Percentiles rank a stretch among this genome's conserved stretches.
phyloP scores from a whole-genome alignment of 371 early-diverging fungal species.

The Gilbertella persicaria region DNA sequence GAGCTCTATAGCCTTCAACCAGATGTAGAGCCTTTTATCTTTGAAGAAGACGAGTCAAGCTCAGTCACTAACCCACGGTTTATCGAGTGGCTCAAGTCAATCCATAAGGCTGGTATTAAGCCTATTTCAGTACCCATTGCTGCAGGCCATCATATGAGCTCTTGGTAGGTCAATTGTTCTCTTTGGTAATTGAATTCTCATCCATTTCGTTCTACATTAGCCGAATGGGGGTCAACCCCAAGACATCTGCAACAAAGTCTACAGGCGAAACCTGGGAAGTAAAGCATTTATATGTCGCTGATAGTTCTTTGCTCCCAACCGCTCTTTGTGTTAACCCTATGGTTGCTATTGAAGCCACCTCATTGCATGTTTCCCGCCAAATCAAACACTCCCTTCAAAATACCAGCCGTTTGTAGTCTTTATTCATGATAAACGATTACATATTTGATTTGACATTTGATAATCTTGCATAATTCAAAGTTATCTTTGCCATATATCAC shows the following conservation, averaged over 20 bases:
- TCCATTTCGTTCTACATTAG: constrained; percentile 29
- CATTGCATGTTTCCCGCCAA: constrained; percentile 25
- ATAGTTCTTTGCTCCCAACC: constrained; percentile 75
- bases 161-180: constrained; percentile 47
- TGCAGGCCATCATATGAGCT: constrained; percentile 67
- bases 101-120: constrained; percentile 32
- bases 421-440: no score
- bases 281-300: constrained; percentile 71
- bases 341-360: constrained; percentile 57
- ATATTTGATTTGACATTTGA: no score
- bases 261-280: constrained; percentile 79
- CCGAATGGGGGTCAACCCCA: constrained; percentile 67
- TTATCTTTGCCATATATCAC: no score
- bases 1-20: constrained; percentile 40
- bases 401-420: no score
- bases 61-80: constrained; percentile 41
- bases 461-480: no score
- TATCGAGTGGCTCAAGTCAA: constrained; percentile 30
- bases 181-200: background rate
- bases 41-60: constrained; percentile 31
- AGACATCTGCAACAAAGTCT: constrained; percentile 63
- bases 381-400: background rate
- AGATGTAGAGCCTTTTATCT: constrained; percentile 48
- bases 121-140: constrained; percentile 40
- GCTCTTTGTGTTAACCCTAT: constrained; percentile 79